Evolutionary conservation across 257 asterid species (phyloP).

Genomic region (Lithospermum erythrorhizon): DNA sequence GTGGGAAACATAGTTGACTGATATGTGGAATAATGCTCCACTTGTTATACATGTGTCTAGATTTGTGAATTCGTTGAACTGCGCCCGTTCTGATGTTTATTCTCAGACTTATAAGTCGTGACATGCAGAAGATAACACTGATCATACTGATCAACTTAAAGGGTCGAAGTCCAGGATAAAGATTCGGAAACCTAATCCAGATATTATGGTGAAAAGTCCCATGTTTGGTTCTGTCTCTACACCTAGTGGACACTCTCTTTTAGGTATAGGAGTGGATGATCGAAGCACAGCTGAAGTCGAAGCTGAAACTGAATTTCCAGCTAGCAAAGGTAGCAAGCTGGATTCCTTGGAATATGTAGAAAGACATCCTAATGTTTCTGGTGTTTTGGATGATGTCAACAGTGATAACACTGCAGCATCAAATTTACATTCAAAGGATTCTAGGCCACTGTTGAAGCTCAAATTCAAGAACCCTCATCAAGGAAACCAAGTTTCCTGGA

Average conservation of each 20-base stretch:
- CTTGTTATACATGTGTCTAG: background rate
- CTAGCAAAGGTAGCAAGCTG: constrained; percentile 32
- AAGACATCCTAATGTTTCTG: constrained; percentile 26
- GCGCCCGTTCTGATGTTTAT: background rate
- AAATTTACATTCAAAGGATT: constrained; percentile 33
- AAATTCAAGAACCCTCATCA: constrained; percentile 58
- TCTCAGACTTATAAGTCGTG: background rate
- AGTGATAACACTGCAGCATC: constrained; percentile 21
- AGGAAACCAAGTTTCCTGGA: constrained; percentile 36
- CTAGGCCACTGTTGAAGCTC: constrained; percentile 54
- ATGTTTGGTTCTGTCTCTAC: constrained; percentile 38
- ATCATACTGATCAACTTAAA: constrained; percentile 28
- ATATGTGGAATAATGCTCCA: background rate
- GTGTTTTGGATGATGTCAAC: constrained; percentile 33
- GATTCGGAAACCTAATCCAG: constrained; percentile 23
- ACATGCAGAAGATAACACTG: constrained; percentile 23
- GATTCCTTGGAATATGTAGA: constrained; percentile 20
- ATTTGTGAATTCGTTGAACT: too few relatives aligned
- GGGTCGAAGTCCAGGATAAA: constrained; percentile 32
- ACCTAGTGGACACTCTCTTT: constrained; percentile 21
- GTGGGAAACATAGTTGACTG: constrained; percentile 8
- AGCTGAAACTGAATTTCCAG: constrained; percentile 28
- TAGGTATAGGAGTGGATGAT: constrained; percentile 45
- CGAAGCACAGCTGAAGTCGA: constrained; percentile 25
- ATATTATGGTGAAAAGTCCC: constrained; percentile 16